Evolutionary conservation across 306 rosid genomes (phyloP).

Genomic region (Dryas alaskensis): DNA sequence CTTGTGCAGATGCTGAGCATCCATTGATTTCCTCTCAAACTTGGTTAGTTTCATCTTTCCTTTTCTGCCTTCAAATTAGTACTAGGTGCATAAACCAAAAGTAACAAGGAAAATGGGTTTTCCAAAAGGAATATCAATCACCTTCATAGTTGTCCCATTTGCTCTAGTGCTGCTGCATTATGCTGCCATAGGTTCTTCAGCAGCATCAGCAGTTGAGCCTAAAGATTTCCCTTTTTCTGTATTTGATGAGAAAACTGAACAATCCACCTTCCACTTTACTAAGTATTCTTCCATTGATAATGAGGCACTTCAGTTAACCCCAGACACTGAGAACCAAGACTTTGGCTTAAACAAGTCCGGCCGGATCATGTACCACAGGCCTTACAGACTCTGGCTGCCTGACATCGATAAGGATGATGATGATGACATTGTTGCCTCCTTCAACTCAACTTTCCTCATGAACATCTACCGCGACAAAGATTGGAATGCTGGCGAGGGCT

Average conservation of each 20-base stretch:
- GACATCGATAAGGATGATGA: conserved; percentile 14
- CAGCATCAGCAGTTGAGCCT: neutral
- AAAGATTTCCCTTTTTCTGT: conserved; percentile 1
- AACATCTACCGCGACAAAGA: conserved; percentile 15
- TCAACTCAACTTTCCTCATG: conserved; percentile 40
- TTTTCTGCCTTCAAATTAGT: neutral
- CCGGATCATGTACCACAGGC: conserved; percentile 33
- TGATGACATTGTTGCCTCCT: conserved; percentile 40
- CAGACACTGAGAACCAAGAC: conserved; percentile 7
- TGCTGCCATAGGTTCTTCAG: neutral
- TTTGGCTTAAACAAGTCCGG: conserved; percentile 25
- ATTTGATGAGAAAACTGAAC: conserved; percentile 4
- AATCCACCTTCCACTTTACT: neutral
- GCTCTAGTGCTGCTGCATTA: neutral
- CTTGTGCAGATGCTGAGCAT: neutral
- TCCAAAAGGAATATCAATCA: neutral
- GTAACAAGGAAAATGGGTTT: neutral
- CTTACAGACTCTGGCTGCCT: conserved; percentile 39
- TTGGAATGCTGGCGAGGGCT: conserved; percentile 39
- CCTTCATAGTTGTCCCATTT: neutral
- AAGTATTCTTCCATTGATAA: conserved; percentile 16
- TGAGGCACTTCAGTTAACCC: conserved; percentile 41
- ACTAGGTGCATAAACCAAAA: neutral
- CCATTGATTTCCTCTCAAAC: neutral
- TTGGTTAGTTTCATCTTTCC: neutral